Evolutionary conservation across 805 yeast genomes (phyloP).

Genomic region (Wickerhamiella kurtzmanii): DNA sequence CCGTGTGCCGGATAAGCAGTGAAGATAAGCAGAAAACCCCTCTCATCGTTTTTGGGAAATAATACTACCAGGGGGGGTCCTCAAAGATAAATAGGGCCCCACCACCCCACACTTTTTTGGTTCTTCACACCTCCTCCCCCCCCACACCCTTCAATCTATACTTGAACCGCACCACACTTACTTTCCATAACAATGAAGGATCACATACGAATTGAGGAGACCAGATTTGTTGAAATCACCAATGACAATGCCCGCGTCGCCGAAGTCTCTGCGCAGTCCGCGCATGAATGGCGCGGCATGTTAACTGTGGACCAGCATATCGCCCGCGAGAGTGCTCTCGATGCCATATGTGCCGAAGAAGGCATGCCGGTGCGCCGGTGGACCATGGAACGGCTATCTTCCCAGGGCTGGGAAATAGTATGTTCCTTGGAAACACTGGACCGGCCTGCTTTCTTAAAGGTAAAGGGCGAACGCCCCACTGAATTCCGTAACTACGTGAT

Average conservation of each 20-base stretch:
- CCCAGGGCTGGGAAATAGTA: slow-evolving; percentile 20
- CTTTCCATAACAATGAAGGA: slow-evolving; percentile 1
- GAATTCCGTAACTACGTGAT: slow-evolving; percentile 23
- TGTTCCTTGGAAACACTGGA: slow-evolving; percentile 35
- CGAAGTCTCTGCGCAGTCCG: slow-evolving; percentile 7
- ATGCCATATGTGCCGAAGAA: slow-evolving; percentile 7
- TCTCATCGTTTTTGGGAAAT: no score
- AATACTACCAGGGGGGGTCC: no score
- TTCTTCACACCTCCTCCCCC: background rate
- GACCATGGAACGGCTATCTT: slow-evolving; percentile 22
- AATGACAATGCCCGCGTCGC: slow-evolving; percentile 4
- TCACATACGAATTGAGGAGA: slow-evolving; percentile 7
- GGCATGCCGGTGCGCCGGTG: slow-evolving; percentile 19
- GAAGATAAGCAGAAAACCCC: background rate
- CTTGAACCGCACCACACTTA: slow-evolving; percentile 5
- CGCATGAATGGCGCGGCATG: slow-evolving; percentile 20
- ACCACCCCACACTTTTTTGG: background rate
- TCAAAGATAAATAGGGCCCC: background rate
- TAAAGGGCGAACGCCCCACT: slow-evolving; percentile 13
- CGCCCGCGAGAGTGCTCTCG: slow-evolving; percentile 18
- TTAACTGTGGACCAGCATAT: slow-evolving; percentile 20
- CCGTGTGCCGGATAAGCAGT: no score
- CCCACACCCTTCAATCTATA: background rate
- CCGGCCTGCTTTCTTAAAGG: slow-evolving; percentile 25
- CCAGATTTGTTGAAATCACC: slow-evolving; percentile 10